These are phyloP conservation scores for Leccinum disarticulatum DNA, from an alignment of 768 basidiomycete species.

Conservation along the genomic window DNA sequence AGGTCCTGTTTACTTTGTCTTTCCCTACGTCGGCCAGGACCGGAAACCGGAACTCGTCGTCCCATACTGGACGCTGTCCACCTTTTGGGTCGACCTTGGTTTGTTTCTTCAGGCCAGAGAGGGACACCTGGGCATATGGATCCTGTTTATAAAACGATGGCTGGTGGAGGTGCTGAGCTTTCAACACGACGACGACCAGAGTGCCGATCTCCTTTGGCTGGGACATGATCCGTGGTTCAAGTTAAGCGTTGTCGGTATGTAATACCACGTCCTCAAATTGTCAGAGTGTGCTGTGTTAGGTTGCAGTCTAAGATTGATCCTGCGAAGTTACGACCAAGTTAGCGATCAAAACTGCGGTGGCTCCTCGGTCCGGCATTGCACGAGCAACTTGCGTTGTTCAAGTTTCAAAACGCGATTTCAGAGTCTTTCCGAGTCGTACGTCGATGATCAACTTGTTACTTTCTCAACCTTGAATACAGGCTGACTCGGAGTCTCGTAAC, in stretches of 20 bases:
- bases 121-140: slow-evolving; percentile 68
- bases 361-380: too few species aligned
- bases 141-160: slow-evolving; percentile 91
- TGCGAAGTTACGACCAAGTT: background rate
- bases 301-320: background rate
- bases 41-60: slow-evolving; percentile 80
- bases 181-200: slow-evolving; percentile 80
- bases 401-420: too few species aligned
- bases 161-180: slow-evolving; percentile 82
- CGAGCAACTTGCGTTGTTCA: too few species aligned
- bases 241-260: background rate
- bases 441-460: too few species aligned
- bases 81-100: slow-evolving; percentile 80
- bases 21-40: slow-evolving; percentile 62
- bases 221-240: slow-evolving; percentile 18
- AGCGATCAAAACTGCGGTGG: too few species aligned
- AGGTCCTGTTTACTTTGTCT: slow-evolving; percentile 42
- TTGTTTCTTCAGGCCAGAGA: slow-evolving; percentile 62
- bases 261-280: background rate
- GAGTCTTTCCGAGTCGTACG: too few species aligned
- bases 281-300: background rate
- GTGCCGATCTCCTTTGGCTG: slow-evolving; percentile 65
- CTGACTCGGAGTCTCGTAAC: too few species aligned
- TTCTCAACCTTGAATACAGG: too few species aligned
- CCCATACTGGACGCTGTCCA: slow-evolving; percentile 94